These are phyloP conservation scores for Pinus taeda DNA, from an alignment of 75 land plant species.

Conservation along the genomic window DNA sequence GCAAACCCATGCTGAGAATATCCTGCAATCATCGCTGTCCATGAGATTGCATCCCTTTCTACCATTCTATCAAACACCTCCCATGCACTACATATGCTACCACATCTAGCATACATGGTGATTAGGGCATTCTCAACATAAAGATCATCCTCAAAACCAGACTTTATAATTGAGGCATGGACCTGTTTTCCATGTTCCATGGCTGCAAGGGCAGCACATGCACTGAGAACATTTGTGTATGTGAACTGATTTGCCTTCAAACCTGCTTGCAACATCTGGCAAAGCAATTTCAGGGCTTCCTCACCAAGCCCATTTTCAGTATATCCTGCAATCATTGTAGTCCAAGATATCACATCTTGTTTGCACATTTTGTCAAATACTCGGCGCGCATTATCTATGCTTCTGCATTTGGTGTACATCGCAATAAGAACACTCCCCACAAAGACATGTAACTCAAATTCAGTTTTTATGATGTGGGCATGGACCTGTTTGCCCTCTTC, in stretches of 20 bases:
- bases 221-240: neutral
- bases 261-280: neutral
- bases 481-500: neutral
- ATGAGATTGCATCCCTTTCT: conserved; percentile 5
- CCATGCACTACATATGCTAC: neutral
- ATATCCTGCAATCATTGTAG: conserved; percentile 16
- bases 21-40: conserved; percentile 10
- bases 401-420: neutral
- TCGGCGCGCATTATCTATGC: conserved; percentile 4
- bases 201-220: neutral
- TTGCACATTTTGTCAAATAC: conserved; percentile 10
- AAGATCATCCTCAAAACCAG: conserved; percentile 1
- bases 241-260: neutral
- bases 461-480: neutral
- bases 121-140: conserved; percentile 3
- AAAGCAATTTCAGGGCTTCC: neutral
- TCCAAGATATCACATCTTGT: conserved; percentile 14
- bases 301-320: conserved; percentile 7
- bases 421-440: neutral
- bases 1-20: conserved; percentile 1
- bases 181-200: neutral
- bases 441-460: neutral
- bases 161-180: neutral
- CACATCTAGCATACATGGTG: conserved; percentile 16
- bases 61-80: conserved; percentile 6